Conservation (phyloP, 306 rosid genomes). For the Prunus mongolica region DNA sequence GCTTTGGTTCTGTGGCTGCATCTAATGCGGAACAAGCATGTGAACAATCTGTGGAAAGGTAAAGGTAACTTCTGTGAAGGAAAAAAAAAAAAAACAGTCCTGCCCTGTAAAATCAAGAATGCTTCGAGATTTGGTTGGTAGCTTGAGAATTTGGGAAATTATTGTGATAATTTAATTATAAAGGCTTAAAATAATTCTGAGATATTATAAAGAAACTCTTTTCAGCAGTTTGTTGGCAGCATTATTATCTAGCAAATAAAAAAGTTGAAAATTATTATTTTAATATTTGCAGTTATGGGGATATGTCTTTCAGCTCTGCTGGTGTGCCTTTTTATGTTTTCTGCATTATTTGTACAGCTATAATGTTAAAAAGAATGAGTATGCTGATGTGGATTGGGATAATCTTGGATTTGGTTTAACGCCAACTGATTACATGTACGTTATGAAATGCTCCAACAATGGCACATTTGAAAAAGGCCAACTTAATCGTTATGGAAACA, state of each 20-base stretch:
- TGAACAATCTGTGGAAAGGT: constrained; percentile 19
- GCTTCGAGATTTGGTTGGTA: neutral
- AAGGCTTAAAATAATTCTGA: neutral
- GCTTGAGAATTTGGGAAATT: neutral
- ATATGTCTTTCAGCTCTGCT: neutral
- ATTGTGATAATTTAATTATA: too few species aligned
- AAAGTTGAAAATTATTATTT: neutral
- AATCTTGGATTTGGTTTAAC: constrained; percentile 66
- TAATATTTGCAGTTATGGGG: neutral
- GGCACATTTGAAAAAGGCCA: constrained; percentile 53
- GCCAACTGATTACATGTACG: constrained; percentile 79
- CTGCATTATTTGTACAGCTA: constrained; percentile 4
- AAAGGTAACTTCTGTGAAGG: neutral
- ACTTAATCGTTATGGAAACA: constrained; percentile 53
- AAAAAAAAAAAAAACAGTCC: too few species aligned
- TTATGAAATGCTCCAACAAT: constrained; percentile 38
- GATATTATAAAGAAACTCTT: neutral
- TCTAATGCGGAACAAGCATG: constrained; percentile 4
- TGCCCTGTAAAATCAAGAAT: neutral
- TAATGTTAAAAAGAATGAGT: constrained; percentile 40
- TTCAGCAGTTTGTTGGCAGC: too few species aligned
- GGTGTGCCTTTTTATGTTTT: neutral
- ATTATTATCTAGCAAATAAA: too few species aligned
- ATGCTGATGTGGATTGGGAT: constrained; percentile 71
- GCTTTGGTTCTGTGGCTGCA: neutral